phyloP scores from a whole-genome alignment of 441 rosid genomes.

The Omphalea diandra region DNA sequence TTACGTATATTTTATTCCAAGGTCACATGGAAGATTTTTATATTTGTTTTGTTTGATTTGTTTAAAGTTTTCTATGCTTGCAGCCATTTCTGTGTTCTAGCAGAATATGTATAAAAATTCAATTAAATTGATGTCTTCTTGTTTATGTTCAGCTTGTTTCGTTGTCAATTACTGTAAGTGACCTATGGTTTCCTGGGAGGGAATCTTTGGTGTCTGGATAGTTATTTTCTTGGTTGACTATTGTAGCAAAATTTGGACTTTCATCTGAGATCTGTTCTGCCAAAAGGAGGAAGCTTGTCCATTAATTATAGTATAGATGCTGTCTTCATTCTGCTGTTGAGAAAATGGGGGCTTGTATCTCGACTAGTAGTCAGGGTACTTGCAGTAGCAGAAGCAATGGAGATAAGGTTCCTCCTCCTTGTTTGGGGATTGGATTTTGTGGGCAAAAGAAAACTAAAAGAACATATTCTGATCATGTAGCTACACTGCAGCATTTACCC shows the following conservation, averaged over 20 bases:
- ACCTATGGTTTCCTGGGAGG: constrained; percentile 33
- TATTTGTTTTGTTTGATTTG: constrained; percentile 31
- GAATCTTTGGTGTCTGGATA: constrained; percentile 40
- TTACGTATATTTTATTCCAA: constrained; percentile 44
- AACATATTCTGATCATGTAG: constrained; percentile 70
- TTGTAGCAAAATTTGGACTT: constrained; percentile 25
- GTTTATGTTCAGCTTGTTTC: constrained; percentile 51
- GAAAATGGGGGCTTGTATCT: constrained; percentile 91
- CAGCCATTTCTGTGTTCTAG: constrained; percentile 32
- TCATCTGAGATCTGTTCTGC: constrained; percentile 42
- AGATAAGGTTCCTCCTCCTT: constrained; percentile 49
- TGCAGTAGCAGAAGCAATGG: constrained; percentile 82
- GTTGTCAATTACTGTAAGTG: constrained; percentile 31
- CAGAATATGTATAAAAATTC: constrained; percentile 37
- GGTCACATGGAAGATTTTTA: constrained; percentile 60
- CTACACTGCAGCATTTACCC: constrained; percentile 55
- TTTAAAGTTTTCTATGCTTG: constrained; percentile 30
- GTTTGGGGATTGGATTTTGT: constrained; percentile 53
- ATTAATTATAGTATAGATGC: constrained; percentile 31
- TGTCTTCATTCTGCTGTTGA: constrained; percentile 32
- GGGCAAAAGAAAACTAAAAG: constrained; percentile 65
- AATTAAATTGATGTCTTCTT: constrained; percentile 34
- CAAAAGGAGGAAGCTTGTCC: constrained; percentile 29
- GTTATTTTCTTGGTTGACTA: constrained; percentile 40
- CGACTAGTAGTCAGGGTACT: constrained; percentile 78